Conservation (phyloP, 352 stramenopile genomes). For the Globisporangium nagaii region DNA sequence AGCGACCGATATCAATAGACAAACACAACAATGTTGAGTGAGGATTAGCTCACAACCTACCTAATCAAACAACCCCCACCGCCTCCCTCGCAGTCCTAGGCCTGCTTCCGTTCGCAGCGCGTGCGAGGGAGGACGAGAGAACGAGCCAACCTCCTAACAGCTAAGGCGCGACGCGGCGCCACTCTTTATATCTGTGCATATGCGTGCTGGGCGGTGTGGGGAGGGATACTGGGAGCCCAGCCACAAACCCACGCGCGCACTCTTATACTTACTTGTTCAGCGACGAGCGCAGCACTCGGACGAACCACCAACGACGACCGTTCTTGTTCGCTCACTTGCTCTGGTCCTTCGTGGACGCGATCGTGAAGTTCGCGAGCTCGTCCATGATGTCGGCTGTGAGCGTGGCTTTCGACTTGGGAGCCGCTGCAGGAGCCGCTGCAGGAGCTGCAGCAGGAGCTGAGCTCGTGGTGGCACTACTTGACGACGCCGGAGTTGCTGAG, state of each 20-base stretch:
- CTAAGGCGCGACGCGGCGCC: no score
- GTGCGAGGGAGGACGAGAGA: no score
- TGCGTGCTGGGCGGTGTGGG: no score
- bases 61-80: no score
- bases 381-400: slow-evolving; percentile 34
- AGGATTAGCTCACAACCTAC: no score
- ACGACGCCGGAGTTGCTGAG: not conserved
- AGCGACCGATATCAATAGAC: slow-evolving; percentile 1
- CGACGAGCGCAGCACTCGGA: no score
- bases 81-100: no score
- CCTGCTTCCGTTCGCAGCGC: not conserved
- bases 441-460: not conserved
- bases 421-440: not conserved
- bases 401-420: slow-evolving; percentile 2
- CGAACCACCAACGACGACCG: no score
- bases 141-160: no score
- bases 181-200: no score
- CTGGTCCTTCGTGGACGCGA: slow-evolving; percentile 17
- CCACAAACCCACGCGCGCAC: not conserved
- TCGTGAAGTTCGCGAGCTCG: slow-evolving; percentile 37
- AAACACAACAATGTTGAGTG: no score
- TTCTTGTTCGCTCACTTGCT: not conserved
- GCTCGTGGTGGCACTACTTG: not conserved
- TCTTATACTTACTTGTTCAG: slow-evolving; percentile 2
- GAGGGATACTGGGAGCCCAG: no score